Conservation (phyloP, 1,139 yeast genomes). For the Arxiozyma heterogenica region DNA sequence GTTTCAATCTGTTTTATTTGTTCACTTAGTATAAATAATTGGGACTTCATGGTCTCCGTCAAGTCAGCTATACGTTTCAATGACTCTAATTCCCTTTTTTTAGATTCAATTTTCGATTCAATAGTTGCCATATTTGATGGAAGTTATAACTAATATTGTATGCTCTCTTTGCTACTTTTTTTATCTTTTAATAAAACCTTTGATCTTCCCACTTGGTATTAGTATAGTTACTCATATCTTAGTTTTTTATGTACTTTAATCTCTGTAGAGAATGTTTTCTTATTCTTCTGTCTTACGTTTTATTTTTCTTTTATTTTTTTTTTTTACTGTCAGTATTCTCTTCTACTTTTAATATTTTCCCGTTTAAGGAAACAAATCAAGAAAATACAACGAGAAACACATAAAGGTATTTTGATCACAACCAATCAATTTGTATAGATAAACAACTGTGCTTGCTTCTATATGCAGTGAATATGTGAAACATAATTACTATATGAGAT, state of each 20-base stretch:
- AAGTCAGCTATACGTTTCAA: conserved; percentile 22
- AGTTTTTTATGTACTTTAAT: too few species aligned
- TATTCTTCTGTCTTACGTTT: too few species aligned
- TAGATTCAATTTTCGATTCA: conserved; percentile 9
- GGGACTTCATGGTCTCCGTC: conserved; percentile 23
- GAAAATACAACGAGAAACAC: not conserved
- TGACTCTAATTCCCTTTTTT: conserved; percentile 22
- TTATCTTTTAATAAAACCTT: not conserved
- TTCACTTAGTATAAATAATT: conserved; percentile 21
- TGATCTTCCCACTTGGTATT: not conserved
- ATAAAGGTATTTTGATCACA: not conserved
- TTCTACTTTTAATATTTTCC: not conserved
- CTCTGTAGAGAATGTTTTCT: not conserved
- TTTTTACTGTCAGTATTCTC: not conserved
- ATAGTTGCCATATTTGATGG: not conserved
- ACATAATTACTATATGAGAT: too few species aligned
- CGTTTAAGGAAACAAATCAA: not conserved
- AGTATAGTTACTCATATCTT: too few species aligned
- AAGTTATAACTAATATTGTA: too few species aligned
- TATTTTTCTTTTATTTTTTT: too few species aligned
- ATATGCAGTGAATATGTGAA: too few species aligned
- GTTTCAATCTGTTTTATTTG: conserved; percentile 22
- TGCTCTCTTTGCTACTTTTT: too few species aligned
- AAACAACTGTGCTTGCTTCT: too few species aligned
- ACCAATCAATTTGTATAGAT: not conserved